Percentiles rank a stretch among this genome's conserved stretches.
These are phyloP conservation scores for Ceratocystis colombiana DNA, from an alignment of 2,329 filamentous ascomycete genomes.

Conservation along the genomic window DNA sequence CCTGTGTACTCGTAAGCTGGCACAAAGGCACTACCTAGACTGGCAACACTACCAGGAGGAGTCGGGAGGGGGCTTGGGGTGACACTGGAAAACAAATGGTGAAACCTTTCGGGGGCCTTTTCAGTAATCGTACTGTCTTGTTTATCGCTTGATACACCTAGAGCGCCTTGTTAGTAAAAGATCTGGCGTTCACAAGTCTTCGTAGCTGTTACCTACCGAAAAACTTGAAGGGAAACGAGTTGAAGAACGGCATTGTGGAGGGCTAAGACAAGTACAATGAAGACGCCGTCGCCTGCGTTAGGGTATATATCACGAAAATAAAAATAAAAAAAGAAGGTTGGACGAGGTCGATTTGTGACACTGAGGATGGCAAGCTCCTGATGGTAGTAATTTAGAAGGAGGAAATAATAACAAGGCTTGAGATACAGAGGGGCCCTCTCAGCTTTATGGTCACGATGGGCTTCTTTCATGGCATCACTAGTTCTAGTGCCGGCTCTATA, in stretches of 20 bases:
- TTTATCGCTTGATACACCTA: neutral
- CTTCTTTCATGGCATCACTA: neutral
- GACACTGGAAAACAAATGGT: neutral
- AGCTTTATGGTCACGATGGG: neutral
- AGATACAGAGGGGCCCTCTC: neutral
- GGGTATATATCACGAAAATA: neutral
- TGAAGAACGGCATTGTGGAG: neutral
- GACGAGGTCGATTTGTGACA: neutral
- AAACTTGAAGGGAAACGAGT: neutral
- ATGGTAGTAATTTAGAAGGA: neutral
- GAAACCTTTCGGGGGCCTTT: neutral
- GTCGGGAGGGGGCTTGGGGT: neutral
- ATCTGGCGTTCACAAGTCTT: no score
- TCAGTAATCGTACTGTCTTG: neutral
- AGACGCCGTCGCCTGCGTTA: neutral
- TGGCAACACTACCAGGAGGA: neutral
- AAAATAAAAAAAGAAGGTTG: neutral
- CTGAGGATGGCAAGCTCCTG: neutral
- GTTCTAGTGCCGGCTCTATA: no score
- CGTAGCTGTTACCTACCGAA: neutral
- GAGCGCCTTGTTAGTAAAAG: neutral
- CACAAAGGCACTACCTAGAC: neutral
- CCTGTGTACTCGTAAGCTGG: conserved; percentile 18
- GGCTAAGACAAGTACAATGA: neutral
- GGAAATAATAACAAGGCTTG: neutral